Evolutionary conservation across 768 basidiomycete genomes (phyloP).

Genomic region (Filobasidium floriforme): DNA sequence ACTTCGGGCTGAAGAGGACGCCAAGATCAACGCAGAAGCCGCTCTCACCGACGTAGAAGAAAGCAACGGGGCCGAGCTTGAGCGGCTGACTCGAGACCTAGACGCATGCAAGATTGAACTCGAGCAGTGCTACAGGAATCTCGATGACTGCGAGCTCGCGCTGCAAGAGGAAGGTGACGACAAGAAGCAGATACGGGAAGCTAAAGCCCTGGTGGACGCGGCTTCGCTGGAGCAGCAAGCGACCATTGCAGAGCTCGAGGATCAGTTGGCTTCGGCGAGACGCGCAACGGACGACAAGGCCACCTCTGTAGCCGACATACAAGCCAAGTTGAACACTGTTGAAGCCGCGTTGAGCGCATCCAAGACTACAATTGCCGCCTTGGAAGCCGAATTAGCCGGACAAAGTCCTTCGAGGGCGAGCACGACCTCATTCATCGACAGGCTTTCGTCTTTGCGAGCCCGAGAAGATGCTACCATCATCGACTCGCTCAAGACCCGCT

Average conservation of each 20-base stretch:
- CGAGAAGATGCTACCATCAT: not conserved
- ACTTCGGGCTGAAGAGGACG: not conserved
- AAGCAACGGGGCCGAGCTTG: not conserved
- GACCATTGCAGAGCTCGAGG: slow-evolving; percentile 29
- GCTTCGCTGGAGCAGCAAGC: slow-evolving; percentile 31
- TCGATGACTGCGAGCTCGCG: not conserved
- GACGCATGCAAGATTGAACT: not conserved
- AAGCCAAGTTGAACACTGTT: not conserved
- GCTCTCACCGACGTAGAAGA: not conserved
- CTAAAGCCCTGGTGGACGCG: slow-evolving; percentile 20
- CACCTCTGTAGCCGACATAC: not conserved
- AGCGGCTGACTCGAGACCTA: not conserved
- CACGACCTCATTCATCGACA: not conserved
- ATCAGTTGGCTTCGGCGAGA: slow-evolving; percentile 35
- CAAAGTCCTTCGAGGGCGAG: not conserved
- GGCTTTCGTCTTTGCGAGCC: not conserved
- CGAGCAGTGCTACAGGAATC: not conserved
- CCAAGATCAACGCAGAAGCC: not conserved
- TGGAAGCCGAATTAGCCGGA: not conserved
- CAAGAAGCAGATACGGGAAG: slow-evolving; percentile 19
- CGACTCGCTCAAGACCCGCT: not conserved
- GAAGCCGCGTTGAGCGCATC: not conserved
- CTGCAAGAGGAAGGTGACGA: slow-evolving; percentile 3
- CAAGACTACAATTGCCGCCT: not conserved
- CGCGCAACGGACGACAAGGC: slow-evolving; percentile 26